These are phyloP conservation scores for Chaetomiaceae sp. DNA, from an alignment of 2,329 filamentous ascomycete genomes.

Conservation along the genomic window DNA sequence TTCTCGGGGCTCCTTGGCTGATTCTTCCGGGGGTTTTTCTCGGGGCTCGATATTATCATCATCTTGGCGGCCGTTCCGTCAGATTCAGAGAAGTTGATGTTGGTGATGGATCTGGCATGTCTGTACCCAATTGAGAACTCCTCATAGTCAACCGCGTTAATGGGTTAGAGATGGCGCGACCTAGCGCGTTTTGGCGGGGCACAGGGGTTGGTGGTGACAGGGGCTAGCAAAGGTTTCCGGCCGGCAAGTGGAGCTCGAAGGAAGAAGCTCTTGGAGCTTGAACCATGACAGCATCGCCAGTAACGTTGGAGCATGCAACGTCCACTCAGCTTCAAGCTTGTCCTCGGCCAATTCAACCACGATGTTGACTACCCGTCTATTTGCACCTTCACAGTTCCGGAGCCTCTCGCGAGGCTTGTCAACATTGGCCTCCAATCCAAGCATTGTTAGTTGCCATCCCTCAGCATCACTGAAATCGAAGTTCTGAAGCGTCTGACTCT, in stretches of 20 bases:
- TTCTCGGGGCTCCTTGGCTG: slow-evolving; percentile 28
- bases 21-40: slow-evolving; percentile 22
- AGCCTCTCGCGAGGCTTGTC: slow-evolving; percentile 37
- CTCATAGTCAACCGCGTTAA: slow-evolving; percentile 24
- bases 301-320: no score
- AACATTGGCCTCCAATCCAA: slow-evolving; percentile 47
- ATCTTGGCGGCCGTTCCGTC: slow-evolving; percentile 15
- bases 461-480: neutral
- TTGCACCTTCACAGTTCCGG: slow-evolving; percentile 25
- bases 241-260: slow-evolving; percentile 9
- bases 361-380: slow-evolving; percentile 34
- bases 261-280: neutral
- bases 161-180: slow-evolving; percentile 15
- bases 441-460: slow-evolving; percentile 47
- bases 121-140: no score
- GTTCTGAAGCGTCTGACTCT: neutral
- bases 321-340: neutral
- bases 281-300: slow-evolving; percentile 14
- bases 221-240: neutral
- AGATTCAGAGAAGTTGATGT: neutral
- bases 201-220: neutral
- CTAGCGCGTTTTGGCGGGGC: slow-evolving; percentile 21
- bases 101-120: neutral
- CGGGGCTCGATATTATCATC: slow-evolving; percentile 27
- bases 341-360: neutral